phyloP scores from a whole-genome alignment of 441 rosid species.

The Mallotus repandus region DNA sequence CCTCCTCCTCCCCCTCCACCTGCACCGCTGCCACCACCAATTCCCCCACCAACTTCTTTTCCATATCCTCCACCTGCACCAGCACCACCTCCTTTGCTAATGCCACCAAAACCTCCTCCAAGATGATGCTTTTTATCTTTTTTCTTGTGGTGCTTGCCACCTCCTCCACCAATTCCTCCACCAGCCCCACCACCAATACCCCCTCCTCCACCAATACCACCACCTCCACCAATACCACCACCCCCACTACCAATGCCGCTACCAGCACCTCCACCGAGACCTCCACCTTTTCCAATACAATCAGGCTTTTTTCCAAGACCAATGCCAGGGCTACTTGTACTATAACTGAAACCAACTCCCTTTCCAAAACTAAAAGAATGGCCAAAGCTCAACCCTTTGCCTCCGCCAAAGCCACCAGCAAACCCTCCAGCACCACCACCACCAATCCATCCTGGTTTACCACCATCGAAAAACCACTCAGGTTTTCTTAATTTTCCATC shows the following conservation, averaged over 20 bases:
- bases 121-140: background rate
- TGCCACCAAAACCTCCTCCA: constrained; percentile 4
- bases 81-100: background rate
- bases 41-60: background rate
- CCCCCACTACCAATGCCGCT: constrained; percentile 4
- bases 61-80: background rate
- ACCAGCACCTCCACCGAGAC: background rate
- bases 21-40: background rate
- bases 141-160: constrained; percentile 4
- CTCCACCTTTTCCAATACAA: constrained; percentile 21
- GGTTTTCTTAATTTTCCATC: constrained; percentile 21
- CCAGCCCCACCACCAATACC: constrained; percentile 1
- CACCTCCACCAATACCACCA: background rate
- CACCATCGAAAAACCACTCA: constrained; percentile 18
- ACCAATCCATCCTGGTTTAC: constrained; percentile 13
- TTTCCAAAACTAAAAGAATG: constrained; percentile 22
- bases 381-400: constrained; percentile 13
- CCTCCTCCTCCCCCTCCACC: background rate
- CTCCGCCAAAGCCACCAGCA: constrained; percentile 1
- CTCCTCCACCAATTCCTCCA: background rate
- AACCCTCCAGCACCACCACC: constrained; percentile 8
- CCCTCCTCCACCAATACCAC: background rate
- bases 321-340: constrained; percentile 7
- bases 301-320: constrained; percentile 13
- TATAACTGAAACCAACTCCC: constrained; percentile 19